phyloP scores from a whole-genome alignment of 1,284 basidiomycete species.

The Pseudozyma thailandica region DNA sequence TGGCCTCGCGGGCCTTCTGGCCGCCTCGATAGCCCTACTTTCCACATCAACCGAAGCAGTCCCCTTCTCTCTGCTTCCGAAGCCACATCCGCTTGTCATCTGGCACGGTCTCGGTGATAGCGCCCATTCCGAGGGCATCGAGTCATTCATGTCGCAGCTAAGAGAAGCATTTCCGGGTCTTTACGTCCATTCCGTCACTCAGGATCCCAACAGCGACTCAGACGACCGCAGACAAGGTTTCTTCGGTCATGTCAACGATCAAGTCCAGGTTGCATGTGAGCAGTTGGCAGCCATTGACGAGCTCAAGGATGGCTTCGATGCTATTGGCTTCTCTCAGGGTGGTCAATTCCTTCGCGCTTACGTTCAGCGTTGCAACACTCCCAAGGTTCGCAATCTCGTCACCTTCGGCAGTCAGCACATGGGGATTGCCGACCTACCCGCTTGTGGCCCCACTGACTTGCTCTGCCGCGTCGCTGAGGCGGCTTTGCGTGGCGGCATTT shows the following conservation, averaged over 20 bases:
- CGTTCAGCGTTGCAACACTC: constrained; percentile 80
- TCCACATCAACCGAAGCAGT: constrained; percentile 10
- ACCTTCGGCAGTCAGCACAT: constrained; percentile 73
- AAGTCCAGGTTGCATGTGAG: constrained; percentile 76
- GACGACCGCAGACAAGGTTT: constrained; percentile 79
- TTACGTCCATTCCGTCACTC: constrained; percentile 80
- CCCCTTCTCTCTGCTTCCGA: constrained; percentile 33
- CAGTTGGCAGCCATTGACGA: constrained; percentile 79
- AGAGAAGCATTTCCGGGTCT: constrained; percentile 82
- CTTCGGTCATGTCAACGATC: constrained; percentile 81
- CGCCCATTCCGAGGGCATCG: constrained; percentile 69
- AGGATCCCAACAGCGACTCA: constrained; percentile 76
- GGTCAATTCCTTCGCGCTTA: constrained; percentile 93
- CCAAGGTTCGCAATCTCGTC: constrained; percentile 73
- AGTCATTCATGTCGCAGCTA: constrained; percentile 78
- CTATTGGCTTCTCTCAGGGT: constrained; percentile 58
- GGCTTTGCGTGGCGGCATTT: constrained; percentile 80
- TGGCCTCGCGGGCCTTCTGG: constrained; percentile 14
- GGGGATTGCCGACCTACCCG: constrained; percentile 82
- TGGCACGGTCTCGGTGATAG: constrained; percentile 92
- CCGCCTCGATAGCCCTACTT: constrained; percentile 8
- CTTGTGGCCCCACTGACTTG: constrained; percentile 76
- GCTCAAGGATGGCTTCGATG: constrained; percentile 74
- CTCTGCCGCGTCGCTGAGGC: constrained; percentile 74
- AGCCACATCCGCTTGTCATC: constrained; percentile 74